These are phyloP conservation scores for Litchi chinensis DNA, from an alignment of 345 rosid species.

Conservation along the genomic window DNA sequence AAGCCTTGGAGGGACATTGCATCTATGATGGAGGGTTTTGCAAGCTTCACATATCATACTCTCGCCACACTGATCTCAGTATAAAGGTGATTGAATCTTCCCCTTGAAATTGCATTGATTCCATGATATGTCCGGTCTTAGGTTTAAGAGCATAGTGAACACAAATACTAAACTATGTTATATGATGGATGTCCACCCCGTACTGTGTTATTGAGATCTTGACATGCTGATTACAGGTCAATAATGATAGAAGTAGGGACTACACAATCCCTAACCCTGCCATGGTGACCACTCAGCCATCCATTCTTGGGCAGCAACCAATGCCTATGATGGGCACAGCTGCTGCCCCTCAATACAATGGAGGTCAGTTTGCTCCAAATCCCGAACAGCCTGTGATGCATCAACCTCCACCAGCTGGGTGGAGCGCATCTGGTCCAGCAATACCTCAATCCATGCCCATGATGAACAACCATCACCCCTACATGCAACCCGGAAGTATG, in stretches of 20 bases:
- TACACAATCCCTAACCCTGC: conserved; percentile 68
- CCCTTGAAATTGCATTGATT: neutral
- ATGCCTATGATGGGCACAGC: conserved; percentile 38
- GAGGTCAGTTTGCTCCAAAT: conserved; percentile 40
- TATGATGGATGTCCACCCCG: neutral
- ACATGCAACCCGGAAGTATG: conserved; percentile 58
- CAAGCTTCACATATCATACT: conserved; percentile 93
- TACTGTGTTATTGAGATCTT: neutral
- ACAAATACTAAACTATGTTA: neutral
- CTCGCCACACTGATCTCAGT: conserved; percentile 95
- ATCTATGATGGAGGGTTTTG: conserved; percentile 97
- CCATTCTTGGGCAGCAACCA: conserved; percentile 74
- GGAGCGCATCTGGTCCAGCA: conserved; percentile 53
- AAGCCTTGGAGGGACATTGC: conserved; percentile 98
- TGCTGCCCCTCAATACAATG: conserved; percentile 48
- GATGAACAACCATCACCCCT: conserved; percentile 54
- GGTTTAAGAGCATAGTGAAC: neutral
- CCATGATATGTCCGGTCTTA: neutral
- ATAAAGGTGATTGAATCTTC: conserved; percentile 59
- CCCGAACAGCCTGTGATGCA: conserved; percentile 48
- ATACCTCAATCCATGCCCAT: conserved; percentile 55
- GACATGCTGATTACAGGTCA: conserved; percentile 55
- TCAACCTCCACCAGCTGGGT: conserved; percentile 64
- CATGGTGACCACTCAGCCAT: conserved; percentile 54
- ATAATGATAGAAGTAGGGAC: conserved; percentile 93